Evolutionary conservation across 345 rosid genomes (phyloP).

Genomic region (Tarenaya hassleriana): DNA sequence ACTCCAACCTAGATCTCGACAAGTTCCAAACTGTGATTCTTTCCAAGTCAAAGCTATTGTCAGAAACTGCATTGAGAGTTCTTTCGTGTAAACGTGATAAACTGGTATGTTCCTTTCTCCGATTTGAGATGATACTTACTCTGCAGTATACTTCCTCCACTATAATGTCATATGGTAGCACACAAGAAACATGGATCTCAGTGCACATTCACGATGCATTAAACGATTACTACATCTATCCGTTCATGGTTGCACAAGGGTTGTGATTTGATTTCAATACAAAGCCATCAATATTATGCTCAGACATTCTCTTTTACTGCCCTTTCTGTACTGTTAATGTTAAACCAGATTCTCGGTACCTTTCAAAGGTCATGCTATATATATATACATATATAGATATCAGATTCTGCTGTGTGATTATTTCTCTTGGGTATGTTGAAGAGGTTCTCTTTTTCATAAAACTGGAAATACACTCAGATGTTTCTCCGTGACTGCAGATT

Average conservation of each 20-base stretch:
- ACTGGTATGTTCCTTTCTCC: constrained; percentile 38
- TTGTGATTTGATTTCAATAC: no score
- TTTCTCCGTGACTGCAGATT: constrained; percentile 39
- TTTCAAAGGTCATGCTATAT: background rate
- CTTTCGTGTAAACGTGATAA: constrained; percentile 51
- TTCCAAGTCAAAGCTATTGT: constrained; percentile 37
- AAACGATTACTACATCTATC: no score
- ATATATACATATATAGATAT: no score
- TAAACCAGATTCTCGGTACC: no score
- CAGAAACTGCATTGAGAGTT: constrained; percentile 45
- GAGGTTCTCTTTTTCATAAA: constrained; percentile 2
- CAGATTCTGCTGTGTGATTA: no score
- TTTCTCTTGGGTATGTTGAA: no score
- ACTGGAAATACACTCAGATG: background rate
- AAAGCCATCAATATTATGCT: no score
- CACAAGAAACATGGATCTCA: background rate
- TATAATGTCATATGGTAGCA: background rate
- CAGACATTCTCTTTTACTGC: no score
- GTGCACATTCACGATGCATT: background rate
- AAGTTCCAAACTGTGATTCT: constrained; percentile 30
- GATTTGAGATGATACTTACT: constrained; percentile 6
- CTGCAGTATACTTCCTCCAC: constrained; percentile 3
- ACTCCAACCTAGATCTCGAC: constrained; percentile 34
- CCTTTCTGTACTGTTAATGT: no score
- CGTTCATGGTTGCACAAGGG: no score